phyloP scores from a whole-genome alignment of 1,284 basidiomycete species.

The Trametes sp. region DNA sequence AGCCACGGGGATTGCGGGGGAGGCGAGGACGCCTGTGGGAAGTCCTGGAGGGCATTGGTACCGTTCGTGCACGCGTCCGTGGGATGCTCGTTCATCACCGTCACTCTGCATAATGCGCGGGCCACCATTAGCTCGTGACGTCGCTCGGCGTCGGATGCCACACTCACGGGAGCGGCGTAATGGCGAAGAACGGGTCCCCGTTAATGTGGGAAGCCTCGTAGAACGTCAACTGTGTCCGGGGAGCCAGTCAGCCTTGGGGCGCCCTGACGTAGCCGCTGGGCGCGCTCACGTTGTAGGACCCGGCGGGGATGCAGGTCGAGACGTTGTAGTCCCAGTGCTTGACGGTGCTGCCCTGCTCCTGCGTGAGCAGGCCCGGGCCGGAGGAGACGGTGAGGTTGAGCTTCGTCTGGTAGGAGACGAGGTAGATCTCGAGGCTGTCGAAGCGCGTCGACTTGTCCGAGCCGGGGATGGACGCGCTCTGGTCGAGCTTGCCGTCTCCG shows the following conservation, averaged over 20 bases:
- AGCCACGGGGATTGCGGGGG: slow-evolving; percentile 40
- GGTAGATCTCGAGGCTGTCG: slow-evolving; percentile 55
- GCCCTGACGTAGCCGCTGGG: not conserved
- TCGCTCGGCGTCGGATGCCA: not conserved
- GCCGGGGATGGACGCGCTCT: slow-evolving; percentile 46
- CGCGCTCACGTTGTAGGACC: slow-evolving; percentile 53
- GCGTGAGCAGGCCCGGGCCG: slow-evolving; percentile 48
- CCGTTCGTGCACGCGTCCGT: slow-evolving; percentile 43
- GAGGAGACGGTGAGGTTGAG: slow-evolving; percentile 57
- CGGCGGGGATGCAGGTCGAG: slow-evolving; percentile 52
- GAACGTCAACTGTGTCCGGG: slow-evolving; percentile 50
- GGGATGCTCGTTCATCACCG: slow-evolving; percentile 47
- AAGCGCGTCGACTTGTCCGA: slow-evolving; percentile 51
- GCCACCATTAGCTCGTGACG: not conserved
- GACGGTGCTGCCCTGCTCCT: slow-evolving; percentile 54
- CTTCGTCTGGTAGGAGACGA: slow-evolving; percentile 52
- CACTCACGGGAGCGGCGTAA: slow-evolving; percentile 50
- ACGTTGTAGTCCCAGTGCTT: slow-evolving; percentile 55
- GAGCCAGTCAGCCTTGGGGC: not conserved
- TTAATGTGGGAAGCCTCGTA: slow-evolving; percentile 55
- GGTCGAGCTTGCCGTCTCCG: slow-evolving; percentile 55
- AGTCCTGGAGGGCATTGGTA: slow-evolving; percentile 46
- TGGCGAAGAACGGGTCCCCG: slow-evolving; percentile 48
- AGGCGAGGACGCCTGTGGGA: slow-evolving; percentile 45
- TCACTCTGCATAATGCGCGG: slow-evolving; percentile 35